Conservation (phyloP, 139 green algal species). For the Coelastrella sp. region DNA sequence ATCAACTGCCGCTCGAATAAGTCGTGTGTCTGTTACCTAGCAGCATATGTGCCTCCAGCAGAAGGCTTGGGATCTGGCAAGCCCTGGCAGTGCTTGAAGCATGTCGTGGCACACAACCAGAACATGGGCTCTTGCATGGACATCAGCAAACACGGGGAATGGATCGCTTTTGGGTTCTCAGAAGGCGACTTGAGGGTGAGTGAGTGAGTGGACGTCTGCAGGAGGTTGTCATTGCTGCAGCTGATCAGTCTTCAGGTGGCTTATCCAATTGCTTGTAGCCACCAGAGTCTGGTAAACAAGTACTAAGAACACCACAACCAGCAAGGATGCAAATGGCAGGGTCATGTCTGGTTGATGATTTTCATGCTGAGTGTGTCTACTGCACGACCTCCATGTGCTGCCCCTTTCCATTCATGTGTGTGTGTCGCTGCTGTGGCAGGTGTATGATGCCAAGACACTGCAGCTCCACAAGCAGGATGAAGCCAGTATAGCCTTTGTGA, state of each 20-base stretch:
- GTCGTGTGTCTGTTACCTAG: slow-evolving; percentile 1
- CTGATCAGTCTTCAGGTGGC: not conserved
- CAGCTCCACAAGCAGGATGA: slow-evolving; percentile 4
- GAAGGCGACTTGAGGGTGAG: slow-evolving; percentile 39
- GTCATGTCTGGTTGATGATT: not conserved
- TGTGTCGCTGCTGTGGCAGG: not conserved
- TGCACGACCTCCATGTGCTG: not conserved
- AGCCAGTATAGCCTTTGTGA: slow-evolving; percentile 48
- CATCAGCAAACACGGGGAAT: slow-evolving; percentile 18
- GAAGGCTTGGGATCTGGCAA: slow-evolving; percentile 12
- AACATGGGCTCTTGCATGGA: not conserved
- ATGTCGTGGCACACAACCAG: not conserved
- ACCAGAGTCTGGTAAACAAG: no score
- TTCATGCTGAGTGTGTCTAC: not conserved
- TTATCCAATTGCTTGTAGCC: not conserved
- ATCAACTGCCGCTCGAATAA: not conserved
- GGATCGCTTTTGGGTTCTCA: slow-evolving; percentile 26
- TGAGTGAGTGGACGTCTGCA: not conserved
- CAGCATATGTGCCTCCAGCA: not conserved
- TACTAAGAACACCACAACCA: not conserved
- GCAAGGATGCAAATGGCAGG: not conserved
- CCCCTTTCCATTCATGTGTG: not conserved
- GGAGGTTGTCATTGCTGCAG: not conserved
- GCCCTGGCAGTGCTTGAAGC: slow-evolving; percentile 3
- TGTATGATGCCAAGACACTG: not conserved